A percentile compares a stretch with the other conserved stretches of the same genome.
These are phyloP conservation scores for Berberis thunbergii DNA, from an alignment of 164 flowering plant genomes.

Conservation along the genomic window DNA sequence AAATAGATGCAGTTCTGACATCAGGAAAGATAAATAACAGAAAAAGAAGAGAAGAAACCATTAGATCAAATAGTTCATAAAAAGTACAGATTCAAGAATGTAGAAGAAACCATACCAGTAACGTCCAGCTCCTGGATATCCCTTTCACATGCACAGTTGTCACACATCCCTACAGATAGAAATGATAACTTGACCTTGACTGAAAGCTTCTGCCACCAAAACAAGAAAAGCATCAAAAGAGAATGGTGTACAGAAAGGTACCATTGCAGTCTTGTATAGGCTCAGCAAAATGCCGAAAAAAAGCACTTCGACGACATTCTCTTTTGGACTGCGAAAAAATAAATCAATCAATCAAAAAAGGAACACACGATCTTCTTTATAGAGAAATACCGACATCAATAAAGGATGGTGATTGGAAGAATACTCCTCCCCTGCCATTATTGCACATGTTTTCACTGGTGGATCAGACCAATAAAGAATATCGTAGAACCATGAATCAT, in stretches of 20 bases:
- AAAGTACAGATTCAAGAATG: background rate
- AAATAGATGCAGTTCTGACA: background rate
- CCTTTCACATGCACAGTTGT: constrained; percentile 60
- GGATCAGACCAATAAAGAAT: background rate
- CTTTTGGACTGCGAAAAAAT: constrained; percentile 43
- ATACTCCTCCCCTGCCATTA: background rate
- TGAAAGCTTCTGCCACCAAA: background rate
- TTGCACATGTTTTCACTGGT: background rate
- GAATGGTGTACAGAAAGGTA: constrained; percentile 15
- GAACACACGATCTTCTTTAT: background rate
- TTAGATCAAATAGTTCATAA: background rate
- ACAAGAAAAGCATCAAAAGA: background rate
- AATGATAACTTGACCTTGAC: background rate
- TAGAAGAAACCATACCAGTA: constrained; percentile 39
- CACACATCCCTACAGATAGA: constrained; percentile 74
- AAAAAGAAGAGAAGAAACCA: background rate
- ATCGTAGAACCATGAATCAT: background rate
- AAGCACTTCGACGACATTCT: constrained; percentile 67
- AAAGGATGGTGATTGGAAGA: background rate
- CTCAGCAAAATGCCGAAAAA: constrained; percentile 90
- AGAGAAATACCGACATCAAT: background rate
- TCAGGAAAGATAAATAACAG: background rate
- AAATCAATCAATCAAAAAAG: background rate
- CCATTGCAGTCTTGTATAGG: constrained; percentile 90
- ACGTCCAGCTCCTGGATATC: constrained; percentile 68